Percentiles rank a stretch among this genome's conserved stretches.
Evolutionary conservation across 163 green algal species (phyloP).

Genomic region (Volvox carteri): DNA sequence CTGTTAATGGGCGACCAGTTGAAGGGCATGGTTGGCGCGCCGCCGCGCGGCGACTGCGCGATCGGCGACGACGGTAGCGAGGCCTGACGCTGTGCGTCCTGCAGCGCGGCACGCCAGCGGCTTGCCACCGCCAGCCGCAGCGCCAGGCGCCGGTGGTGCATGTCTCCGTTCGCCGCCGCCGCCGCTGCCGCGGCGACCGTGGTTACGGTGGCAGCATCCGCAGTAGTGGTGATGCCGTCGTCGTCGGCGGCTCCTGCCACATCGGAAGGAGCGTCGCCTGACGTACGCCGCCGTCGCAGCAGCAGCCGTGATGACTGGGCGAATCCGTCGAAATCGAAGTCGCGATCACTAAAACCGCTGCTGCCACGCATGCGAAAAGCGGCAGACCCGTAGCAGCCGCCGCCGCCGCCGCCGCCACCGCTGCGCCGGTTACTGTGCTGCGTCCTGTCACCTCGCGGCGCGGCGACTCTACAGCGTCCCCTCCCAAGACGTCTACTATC

Average conservation of each 20-base stretch:
- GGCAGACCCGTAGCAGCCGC: not conserved
- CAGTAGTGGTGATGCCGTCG: not conserved
- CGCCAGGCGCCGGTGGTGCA: slow-evolving; percentile 28
- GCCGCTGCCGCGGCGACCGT: not conserved
- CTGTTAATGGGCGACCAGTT: not conserved
- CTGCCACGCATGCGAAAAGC: not conserved
- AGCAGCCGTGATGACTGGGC: too few species aligned
- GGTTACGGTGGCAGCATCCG: not conserved
- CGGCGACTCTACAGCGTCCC: not conserved
- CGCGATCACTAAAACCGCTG: not conserved
- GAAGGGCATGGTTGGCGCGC: not conserved
- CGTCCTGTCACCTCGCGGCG: not conserved
- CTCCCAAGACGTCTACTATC: not conserved
- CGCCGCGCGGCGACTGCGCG: slow-evolving; percentile 1
- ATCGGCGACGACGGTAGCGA: slow-evolving; percentile 12
- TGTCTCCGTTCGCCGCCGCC: not conserved
- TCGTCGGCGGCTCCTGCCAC: too few species aligned
- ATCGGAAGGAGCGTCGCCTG: not conserved
- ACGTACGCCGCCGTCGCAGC: not conserved
- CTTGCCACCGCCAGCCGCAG: slow-evolving; percentile 22
- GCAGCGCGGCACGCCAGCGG: slow-evolving; percentile 43
- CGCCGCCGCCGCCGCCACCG: not conserved
- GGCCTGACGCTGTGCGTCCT: slow-evolving; percentile 22
- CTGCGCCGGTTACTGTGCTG: not conserved
- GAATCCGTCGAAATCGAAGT: not conserved